Percentiles rank a stretch among this genome's conserved stretches.
Conservation (phyloP, 805 yeast species). For the Wickerhamomyces bisporus region DNA sequence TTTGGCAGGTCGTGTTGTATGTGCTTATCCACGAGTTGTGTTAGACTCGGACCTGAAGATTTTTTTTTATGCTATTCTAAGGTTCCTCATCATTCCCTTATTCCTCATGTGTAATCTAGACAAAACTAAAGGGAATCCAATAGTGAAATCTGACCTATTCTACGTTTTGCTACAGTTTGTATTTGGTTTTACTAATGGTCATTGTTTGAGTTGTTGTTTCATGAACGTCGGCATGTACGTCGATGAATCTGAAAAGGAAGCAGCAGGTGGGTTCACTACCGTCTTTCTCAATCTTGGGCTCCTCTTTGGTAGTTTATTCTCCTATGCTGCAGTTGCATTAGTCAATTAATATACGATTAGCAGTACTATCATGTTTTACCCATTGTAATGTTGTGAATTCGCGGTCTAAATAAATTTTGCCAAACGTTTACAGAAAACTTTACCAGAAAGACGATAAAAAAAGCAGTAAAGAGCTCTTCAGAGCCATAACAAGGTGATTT, state of each 20-base stretch:
- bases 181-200: constrained; percentile 89
- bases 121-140: constrained; percentile 8
- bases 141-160: constrained; percentile 52
- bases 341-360: neutral
- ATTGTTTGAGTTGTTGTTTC: constrained; percentile 71
- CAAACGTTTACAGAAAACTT: no score
- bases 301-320: constrained; percentile 69
- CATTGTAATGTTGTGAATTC: no score
- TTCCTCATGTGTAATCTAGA: constrained; percentile 61
- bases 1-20: constrained; percentile 64
- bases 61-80: constrained; percentile 47
- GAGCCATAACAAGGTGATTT: no score
- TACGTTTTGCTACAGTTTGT: constrained; percentile 67
- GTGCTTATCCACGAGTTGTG: constrained; percentile 45
- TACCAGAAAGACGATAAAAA: no score
- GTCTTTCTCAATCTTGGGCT: constrained; percentile 75
- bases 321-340: constrained; percentile 55
- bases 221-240: constrained; percentile 65
- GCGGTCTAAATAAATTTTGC: no score
- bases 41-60: constrained; percentile 39
- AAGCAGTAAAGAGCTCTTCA: no score
- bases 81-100: constrained; percentile 63
- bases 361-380: no score
- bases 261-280: constrained; percentile 92
- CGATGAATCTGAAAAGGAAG: constrained; percentile 67